phyloP scores from a whole-genome alignment of 306 rosid species.

The Prunus armeniaca region DNA sequence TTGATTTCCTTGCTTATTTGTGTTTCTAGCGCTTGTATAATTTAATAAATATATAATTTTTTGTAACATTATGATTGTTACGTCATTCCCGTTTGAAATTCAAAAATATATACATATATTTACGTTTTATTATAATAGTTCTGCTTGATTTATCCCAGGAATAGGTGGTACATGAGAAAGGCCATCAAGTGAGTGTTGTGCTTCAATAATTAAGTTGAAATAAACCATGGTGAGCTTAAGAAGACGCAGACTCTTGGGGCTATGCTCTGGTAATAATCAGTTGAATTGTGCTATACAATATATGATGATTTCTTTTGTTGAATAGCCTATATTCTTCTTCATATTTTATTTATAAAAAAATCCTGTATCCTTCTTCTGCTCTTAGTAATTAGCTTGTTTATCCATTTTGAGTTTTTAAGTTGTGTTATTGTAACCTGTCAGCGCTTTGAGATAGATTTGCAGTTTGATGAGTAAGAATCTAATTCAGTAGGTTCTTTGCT shows the following conservation, averaged over 20 bases:
- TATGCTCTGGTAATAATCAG: slow-evolving; percentile 63
- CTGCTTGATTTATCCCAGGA: slow-evolving; percentile 17
- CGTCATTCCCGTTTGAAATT: slow-evolving; percentile 9
- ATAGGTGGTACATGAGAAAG: slow-evolving; percentile 23
- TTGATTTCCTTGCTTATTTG: not conserved
- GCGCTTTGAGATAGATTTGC: not conserved
- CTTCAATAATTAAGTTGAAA: slow-evolving; percentile 25
- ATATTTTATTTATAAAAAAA: too few species aligned
- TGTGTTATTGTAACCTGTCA: not conserved
- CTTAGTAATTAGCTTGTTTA: not conserved
- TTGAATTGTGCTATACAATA: slow-evolving; percentile 4
- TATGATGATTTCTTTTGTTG: not conserved
- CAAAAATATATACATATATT: not conserved
- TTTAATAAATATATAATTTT: not conserved
- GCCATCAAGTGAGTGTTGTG: slow-evolving; percentile 14
- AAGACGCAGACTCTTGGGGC: slow-evolving; percentile 91
- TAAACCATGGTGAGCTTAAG: slow-evolving; percentile 88
- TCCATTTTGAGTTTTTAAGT: not conserved
- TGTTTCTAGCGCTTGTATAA: not conserved
- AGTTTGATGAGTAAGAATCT: slow-evolving; percentile 5
- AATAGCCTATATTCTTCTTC: not conserved
- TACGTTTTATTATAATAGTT: slow-evolving; percentile 12
- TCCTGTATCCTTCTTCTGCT: not conserved
- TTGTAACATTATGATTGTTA: not conserved
- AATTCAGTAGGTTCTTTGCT: slow-evolving; percentile 1